phyloP scores from a whole-genome alignment of 352 stramenopile genomes.

The Phytopythium sindhum region DNA sequence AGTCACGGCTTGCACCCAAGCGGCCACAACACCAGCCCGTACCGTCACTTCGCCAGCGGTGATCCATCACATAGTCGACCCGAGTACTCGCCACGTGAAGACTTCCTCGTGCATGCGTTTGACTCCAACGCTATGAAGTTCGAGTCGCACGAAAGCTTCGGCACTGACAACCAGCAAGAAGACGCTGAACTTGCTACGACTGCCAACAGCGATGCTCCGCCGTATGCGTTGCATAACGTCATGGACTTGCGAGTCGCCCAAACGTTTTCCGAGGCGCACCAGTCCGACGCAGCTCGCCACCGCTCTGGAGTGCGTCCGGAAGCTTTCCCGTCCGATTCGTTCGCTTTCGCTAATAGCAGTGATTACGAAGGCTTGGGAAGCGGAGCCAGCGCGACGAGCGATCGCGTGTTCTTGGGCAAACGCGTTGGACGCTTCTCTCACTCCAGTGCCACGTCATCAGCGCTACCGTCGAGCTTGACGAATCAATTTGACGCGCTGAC shows the following conservation, averaged over 20 bases:
- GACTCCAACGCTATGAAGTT: conserved; percentile 55
- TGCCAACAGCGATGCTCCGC: neutral
- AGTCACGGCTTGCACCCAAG: neutral
- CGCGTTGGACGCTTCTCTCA: neutral
- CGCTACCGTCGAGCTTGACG: neutral
- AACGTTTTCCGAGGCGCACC: neutral
- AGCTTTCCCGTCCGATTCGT: neutral
- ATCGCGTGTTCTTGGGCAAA: conserved; percentile 3
- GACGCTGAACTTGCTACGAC: neutral
- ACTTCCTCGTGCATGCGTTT: conserved; percentile 71
- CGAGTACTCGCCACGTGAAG: conserved; percentile 63
- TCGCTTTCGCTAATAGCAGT: neutral
- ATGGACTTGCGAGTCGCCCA: neutral
- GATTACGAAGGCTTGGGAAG: neutral
- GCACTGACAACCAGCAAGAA: neutral
- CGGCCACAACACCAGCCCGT: neutral
- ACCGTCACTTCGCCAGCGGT: neutral
- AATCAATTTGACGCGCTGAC: neutral
- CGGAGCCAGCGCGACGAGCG: neutral
- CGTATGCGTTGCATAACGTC: neutral
- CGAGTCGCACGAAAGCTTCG: neutral
- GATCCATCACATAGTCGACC: conserved; percentile 19
- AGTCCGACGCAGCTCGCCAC: neutral
- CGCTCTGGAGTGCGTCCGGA: neutral
- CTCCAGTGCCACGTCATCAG: neutral